Percentiles rank a stretch among this genome's conserved stretches.
Conservation (phyloP, 257 asterid genomes). For the Voacanga thouarsii region DNA sequence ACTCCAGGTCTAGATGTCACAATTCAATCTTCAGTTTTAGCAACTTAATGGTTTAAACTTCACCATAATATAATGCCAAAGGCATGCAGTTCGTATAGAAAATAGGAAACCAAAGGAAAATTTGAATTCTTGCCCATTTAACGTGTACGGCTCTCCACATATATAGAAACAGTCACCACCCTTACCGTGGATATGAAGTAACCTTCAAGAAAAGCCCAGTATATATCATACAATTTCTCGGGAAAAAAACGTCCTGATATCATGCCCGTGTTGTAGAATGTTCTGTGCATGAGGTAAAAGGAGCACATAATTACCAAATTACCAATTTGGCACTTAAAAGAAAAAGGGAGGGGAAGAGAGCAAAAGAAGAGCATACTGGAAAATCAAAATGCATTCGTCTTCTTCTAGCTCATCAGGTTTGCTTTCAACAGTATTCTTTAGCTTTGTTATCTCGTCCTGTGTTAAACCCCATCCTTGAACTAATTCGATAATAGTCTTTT, state of each 20-base stretch:
- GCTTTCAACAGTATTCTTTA: slow-evolving; percentile 84
- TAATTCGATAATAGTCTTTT: slow-evolving; percentile 62
- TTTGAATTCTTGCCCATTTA: not conserved
- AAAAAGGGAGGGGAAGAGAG: not conserved
- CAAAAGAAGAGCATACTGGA: slow-evolving; percentile 55
- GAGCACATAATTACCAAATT: not conserved
- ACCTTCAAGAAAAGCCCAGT: slow-evolving; percentile 74
- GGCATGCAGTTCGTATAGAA: too few species aligned
- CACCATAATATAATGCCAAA: not conserved
- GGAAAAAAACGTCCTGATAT: slow-evolving; percentile 95
- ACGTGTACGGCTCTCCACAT: too few species aligned
- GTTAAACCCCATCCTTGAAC: slow-evolving; percentile 93
- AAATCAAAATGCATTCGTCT: slow-evolving; percentile 88
- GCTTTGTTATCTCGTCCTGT: slow-evolving; percentile 83
- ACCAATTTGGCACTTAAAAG: not conserved
- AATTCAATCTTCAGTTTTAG: not conserved
- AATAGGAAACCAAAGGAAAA: not conserved
- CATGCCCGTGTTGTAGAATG: slow-evolving; percentile 96
- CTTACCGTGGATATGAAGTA: slow-evolving; percentile 76
- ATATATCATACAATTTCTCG: slow-evolving; percentile 88
- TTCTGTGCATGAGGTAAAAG: slow-evolving; percentile 47
- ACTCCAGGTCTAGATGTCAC: not conserved
- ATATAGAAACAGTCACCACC: not conserved
- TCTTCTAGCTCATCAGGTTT: slow-evolving; percentile 79
- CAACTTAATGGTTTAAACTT: not conserved